phyloP scores from a whole-genome alignment of 805 yeast species.

The Hanseniaspora valbyensis region DNA sequence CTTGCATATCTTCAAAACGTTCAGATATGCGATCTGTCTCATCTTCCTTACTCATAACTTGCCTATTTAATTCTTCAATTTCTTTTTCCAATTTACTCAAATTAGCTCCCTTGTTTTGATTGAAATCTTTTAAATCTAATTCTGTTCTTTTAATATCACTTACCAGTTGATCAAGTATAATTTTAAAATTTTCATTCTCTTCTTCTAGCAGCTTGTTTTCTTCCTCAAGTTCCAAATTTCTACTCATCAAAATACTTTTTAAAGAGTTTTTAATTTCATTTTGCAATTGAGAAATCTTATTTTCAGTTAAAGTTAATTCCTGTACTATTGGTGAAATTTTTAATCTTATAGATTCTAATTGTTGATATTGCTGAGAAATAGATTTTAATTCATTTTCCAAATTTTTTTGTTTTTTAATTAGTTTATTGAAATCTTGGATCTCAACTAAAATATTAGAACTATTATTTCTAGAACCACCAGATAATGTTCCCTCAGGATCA shows the following conservation, averaged over 20 bases:
- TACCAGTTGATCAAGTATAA: constrained; percentile 27
- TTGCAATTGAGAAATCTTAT: constrained; percentile 46
- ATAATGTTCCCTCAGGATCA: constrained; percentile 90
- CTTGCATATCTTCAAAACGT: constrained; percentile 49
- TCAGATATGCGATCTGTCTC: constrained; percentile 39
- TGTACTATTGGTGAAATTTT: constrained; percentile 48
- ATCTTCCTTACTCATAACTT: constrained; percentile 31
- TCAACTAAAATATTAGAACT: constrained; percentile 47
- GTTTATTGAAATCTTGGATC: constrained; percentile 52
- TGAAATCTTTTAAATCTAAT: constrained; percentile 73
- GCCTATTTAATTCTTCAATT: constrained; percentile 32
- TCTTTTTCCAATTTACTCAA: constrained; percentile 52
- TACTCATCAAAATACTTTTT: constrained; percentile 44
- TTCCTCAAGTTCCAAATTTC: constrained; percentile 34
- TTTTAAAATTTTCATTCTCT: constrained; percentile 31
- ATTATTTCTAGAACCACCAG: constrained; percentile 77
- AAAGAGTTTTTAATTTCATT: constrained; percentile 47
- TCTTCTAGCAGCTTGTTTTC: constrained; percentile 38
- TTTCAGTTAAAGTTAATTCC: constrained; percentile 45
- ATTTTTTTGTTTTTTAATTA: constrained; percentile 31
- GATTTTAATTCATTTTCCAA: constrained; percentile 36
- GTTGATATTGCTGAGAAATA: constrained; percentile 33
- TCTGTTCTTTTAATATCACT: constrained; percentile 46
- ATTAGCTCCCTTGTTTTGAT: constrained; percentile 67
- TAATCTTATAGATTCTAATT: constrained; percentile 36